Base-by-base conservation (phyloP, 805 yeast species). In the Hanseniaspora clermontiae region DNA sequence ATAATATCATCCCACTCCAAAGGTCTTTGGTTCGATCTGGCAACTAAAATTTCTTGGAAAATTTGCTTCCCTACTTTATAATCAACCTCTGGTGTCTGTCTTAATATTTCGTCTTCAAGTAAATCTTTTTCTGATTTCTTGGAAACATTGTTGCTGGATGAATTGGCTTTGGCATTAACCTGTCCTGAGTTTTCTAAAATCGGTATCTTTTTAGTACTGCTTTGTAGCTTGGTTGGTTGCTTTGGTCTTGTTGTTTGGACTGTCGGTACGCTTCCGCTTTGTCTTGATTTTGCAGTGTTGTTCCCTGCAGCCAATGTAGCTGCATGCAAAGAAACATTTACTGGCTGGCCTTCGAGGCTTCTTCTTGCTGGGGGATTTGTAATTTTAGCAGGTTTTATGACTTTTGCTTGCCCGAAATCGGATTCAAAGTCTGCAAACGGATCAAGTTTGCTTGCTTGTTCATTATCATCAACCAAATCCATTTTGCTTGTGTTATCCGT, bases 1-100 rank as follows among this genome's bases (percentile, higher is more conserved):
- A 95, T 95, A 60, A 91, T 85, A 65, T 93, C 97, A 53, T 84
- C 91, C 97, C 97, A 93, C 62, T 79, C 82, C 1, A 91, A 93
- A 5, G 49, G 49, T 46, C 56, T 52, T 31, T 52, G 56, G 62
- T 87, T 87, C 65, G 90, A 96, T 14, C 96, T 96, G 55, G 82
- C 82, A 5, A 89, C 84, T 29, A 91, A 84, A 58, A 91, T 87
- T 65, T 91, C 96, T 60, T 84, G 85, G 57, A 91, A 71, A 52
- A 91, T 90, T 66, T 87, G 96, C 60, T 79, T 78, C 11, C 95
- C 95, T 0, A 95, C 83, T 4, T 64, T 63, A 56, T 78, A 81
- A 68, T 91, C 97, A 11, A 91, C 85, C 2, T 96, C 96, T 39
- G 67, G 70, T 6, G 72, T 59, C 8, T 66, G 62, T 10, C 68